phyloP scores from a whole-genome alignment of 2,329 filamentous ascomycete genomes.

The Aspergillus pseudoterreus region DNA sequence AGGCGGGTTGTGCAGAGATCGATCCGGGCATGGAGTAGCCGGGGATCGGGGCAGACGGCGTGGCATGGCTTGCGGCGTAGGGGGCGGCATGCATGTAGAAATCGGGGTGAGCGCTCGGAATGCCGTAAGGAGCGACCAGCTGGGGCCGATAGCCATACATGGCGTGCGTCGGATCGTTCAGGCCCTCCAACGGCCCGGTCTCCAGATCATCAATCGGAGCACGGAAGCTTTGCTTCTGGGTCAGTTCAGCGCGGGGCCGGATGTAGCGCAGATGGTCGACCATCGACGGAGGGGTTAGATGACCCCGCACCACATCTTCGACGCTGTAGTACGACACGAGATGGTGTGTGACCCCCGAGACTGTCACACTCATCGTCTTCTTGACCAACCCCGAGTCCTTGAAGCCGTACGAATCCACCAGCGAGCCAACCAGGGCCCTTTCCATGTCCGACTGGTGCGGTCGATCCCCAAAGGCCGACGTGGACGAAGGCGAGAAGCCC shows the following conservation, averaged over 20 bases:
- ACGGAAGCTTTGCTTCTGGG: constrained; percentile 63
- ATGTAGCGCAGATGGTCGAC: constrained; percentile 51
- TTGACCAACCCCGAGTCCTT: constrained; percentile 79
- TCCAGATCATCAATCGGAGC: constrained; percentile 62
- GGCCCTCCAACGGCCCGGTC: constrained; percentile 17
- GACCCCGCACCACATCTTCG: constrained; percentile 67
- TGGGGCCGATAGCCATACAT: constrained; percentile 41
- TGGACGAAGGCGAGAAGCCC: constrained; percentile 38
- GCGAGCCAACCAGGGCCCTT: constrained; percentile 68
- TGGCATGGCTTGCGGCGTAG: constrained; percentile 32
- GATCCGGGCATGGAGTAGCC: constrained; percentile 33
- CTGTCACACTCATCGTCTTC: constrained; percentile 83
- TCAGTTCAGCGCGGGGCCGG: constrained; percentile 55
- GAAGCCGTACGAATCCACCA: constrained; percentile 88
- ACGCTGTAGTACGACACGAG: constrained; percentile 86
- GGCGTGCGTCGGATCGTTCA: constrained; percentile 35
- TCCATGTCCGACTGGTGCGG: constrained; percentile 46
- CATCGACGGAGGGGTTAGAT: constrained; percentile 56
- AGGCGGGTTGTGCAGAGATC: constrained; percentile 31
- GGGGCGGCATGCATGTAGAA: constrained; percentile 36
- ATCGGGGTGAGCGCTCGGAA: constrained; percentile 31
- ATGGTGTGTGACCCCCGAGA: constrained; percentile 73
- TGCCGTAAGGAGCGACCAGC: constrained; percentile 33
- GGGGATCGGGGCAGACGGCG: constrained; percentile 29
- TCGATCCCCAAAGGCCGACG: constrained; percentile 35